Evolutionary conservation across 2,329 filamentous ascomycete genomes (phyloP), one percentile per base, ranked within the genome.

Genomic region (Fusarium sp.): DNA sequence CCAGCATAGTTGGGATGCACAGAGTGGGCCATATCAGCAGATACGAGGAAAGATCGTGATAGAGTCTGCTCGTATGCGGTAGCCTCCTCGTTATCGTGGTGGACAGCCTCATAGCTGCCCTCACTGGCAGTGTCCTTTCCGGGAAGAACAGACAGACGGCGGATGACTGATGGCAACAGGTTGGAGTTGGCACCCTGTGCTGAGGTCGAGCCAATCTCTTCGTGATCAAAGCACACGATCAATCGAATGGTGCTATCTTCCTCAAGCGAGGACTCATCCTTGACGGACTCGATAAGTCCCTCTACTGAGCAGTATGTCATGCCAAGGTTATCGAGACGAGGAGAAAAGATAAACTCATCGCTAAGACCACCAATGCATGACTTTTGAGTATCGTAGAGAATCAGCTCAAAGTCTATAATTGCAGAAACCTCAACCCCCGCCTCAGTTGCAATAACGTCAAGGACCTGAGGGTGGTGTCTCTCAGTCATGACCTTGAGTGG

Each of bases 381-480:
- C 80, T 96, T 93, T 80, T 99, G 96, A 15, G 95, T 97, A 82
- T 99, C 96, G 83, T 97, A 99, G 46, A 99, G 91, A n/a, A 98
- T 90, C 78, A 98, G 90, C 85, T 99, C 96, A 78, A 99, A 99
- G 83, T 99, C 96, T 54, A 96, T 86, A 23, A 99, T 88, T 67
- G 95, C 91, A 6, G 90, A 85, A 1, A 92, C 87, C 23, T 89
- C 83, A 38, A 93, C 92, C 11, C 89, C 92, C 4, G 93, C 92
- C 79, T 97, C 91, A 40, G 91, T 86, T 35, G 96, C 95, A 74
- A 99, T 92, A 49, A 97, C 86, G 70, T 97, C 91, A 66, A 99
- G 88, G 67, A 99, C 87, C 77, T 93, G 93, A 8, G 96, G 91
- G 82, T 98, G 96, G 82, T 99, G 96, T 68, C 96, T 91, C 80